Conservation (phyloP, 768 basidiomycete species). For the Suillus paluster region DNA sequence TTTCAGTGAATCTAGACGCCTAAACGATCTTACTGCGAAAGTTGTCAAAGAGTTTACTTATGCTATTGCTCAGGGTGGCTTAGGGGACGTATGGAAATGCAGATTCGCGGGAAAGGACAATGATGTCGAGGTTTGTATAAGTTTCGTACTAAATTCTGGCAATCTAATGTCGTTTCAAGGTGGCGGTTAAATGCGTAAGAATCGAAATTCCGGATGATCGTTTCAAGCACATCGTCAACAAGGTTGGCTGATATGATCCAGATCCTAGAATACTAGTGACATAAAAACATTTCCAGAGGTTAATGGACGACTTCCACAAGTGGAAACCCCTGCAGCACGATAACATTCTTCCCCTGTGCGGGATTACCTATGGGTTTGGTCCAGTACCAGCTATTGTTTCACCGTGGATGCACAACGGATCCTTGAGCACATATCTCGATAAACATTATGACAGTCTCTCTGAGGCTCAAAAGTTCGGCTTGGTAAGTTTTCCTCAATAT, state of each 20-base stretch:
- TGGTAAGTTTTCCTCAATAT: neutral
- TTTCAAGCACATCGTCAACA: conserved; percentile 14
- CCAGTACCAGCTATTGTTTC: conserved; percentile 23
- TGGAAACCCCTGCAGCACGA: conserved; percentile 37
- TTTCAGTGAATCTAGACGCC: neutral
- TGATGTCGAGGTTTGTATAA: conserved; percentile 23
- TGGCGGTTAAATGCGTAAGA: conserved; percentile 32
- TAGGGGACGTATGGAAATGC: conserved; percentile 28
- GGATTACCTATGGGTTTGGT: conserved; percentile 34
- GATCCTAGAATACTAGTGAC: neutral
- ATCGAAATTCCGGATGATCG: conserved; percentile 17
- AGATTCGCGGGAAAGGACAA: conserved; percentile 21
- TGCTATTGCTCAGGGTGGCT: conserved; percentile 27
- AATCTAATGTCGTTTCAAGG: conserved; percentile 13
- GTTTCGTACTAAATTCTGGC: neutral
- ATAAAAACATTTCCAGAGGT: neutral
- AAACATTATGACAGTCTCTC: neutral
- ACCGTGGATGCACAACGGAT: conserved; percentile 22
- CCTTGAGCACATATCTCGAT: conserved; percentile 20
- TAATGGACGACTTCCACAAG: neutral
- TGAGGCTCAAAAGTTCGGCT: neutral
- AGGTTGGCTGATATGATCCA: conserved; percentile 11
- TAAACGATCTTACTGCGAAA: conserved; percentile 18
- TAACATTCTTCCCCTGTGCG: conserved; percentile 42
- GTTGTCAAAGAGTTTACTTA: conserved; percentile 20